Evolutionary conservation across 129 eudicot genomes (phyloP), one percentile per base, ranked within the genome.

Genomic region (Deinandra increscens): DNA sequence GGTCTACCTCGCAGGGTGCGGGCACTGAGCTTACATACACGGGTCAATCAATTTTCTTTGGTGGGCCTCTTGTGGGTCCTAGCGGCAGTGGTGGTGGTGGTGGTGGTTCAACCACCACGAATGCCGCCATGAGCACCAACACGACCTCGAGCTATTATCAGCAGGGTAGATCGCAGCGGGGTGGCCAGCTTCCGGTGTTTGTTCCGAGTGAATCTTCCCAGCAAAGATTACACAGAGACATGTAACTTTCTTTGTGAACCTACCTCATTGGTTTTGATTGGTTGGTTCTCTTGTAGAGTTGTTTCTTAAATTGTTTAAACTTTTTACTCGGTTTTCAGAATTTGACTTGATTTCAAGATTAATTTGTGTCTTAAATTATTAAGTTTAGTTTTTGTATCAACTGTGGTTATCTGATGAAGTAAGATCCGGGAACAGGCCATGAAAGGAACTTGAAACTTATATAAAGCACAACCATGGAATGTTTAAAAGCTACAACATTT

Each of bases 151-250:
- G 88, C 71, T 84, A 85, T 75, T 84, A 79, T 74, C 93, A 87
- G 78, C 97, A 91, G 78, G 88, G 96, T 20, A 81, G 96, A 73
- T 59, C 91, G 4, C 96, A 88, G 80, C 72, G 89, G 58, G 91
- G 97, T 4, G 96, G 88, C 49, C 97, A 91, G 87, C 91, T 91
- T 64, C 97, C 97, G 8, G 97, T 91, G 60, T 91, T 88, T 79
- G 93, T 82, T 9, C 97, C 97, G 34, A 86, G 96, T 66, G 97
- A 91, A 69, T 75, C 76, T 60, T 26, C 31, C 31, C 31, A 26
- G 78, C 90, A 81, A 62, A 81, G 84, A 64, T 83, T 81, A 45
- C 76, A 77, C 62, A 66, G 72, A 79, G 77, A 65, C 62, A 51
- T 79, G 46, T 64, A 31, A 70, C 71, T 33, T 70, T 59, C 71